phyloP scores from a whole-genome alignment of 2,329 filamentous ascomycete genomes.

The Geosmithia morbida region DNA sequence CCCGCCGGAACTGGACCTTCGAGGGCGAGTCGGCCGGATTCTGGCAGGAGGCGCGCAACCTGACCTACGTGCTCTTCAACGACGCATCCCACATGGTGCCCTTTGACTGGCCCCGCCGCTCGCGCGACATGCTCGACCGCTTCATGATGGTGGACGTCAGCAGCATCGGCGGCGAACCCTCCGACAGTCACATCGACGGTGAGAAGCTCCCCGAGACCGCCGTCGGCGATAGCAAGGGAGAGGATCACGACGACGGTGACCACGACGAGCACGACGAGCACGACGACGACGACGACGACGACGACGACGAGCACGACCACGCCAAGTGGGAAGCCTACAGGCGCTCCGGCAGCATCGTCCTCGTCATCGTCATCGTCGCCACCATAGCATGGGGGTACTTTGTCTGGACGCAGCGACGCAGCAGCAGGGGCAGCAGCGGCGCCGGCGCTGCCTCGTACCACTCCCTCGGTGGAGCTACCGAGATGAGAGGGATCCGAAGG shows the following conservation, averaged over 20 bases:
- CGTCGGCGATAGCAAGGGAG: conserved; percentile 53
- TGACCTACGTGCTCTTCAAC: conserved; percentile 92
- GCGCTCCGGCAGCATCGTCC: conserved; percentile 71
- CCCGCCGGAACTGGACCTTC: conserved; percentile 87
- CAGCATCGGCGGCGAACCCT: conserved; percentile 67
- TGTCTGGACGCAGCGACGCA: conserved; percentile 47
- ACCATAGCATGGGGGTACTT: conserved; percentile 63
- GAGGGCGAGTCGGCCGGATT: conserved; percentile 79
- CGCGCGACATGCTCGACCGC: conserved; percentile 91
- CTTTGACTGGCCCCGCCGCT: conserved; percentile 76
- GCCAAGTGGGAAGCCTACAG: conserved; percentile 84
- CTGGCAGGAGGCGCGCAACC: conserved; percentile 87
- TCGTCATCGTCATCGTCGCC: conserved; percentile 66
- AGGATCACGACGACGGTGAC: conserved; percentile 39
- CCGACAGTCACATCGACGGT: conserved; percentile 71
- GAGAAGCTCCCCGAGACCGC: conserved; percentile 68
- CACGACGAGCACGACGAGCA: conserved; percentile 21
- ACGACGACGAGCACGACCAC: conserved; percentile 52
- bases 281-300: conserved; percentile 36
- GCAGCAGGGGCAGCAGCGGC: conserved; percentile 12
- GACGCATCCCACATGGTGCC: conserved; percentile 98
- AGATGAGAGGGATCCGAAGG: conserved; percentile 30
- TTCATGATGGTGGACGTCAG: conserved; percentile 90
- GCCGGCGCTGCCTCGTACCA: conserved; percentile 29
- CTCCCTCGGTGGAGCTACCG: conserved; percentile 27